A percentile compares a stretch with the other conserved stretches of the same genome.
Evolutionary conservation across 2,329 filamentous ascomycete species (phyloP).

Genomic region (Trichothecium sympodiale): DNA sequence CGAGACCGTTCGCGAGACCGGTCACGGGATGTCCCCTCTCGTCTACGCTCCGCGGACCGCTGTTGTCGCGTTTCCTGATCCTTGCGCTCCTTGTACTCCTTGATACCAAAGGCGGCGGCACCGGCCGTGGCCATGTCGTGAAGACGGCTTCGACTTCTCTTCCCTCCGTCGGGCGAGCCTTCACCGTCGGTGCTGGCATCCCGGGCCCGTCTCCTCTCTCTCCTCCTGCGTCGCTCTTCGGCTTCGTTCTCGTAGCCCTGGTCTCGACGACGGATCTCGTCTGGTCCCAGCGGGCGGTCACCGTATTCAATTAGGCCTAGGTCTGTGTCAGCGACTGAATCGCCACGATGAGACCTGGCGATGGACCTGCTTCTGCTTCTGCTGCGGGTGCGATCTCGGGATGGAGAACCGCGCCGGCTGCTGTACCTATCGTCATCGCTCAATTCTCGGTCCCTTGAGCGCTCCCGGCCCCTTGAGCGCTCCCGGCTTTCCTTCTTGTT

Average conservation of each 20-base stretch:
- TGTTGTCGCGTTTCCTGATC: slow-evolving; percentile 14
- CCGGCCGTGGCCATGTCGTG: slow-evolving; percentile 46
- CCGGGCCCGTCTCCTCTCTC: slow-evolving; percentile 25
- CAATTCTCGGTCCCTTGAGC: slow-evolving; percentile 10
- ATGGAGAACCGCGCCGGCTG: not conserved
- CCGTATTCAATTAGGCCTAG: slow-evolving; percentile 61
- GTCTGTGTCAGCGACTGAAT: slow-evolving; percentile 50
- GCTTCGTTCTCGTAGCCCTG: slow-evolving; percentile 37
- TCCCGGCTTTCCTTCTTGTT: slow-evolving; percentile 35
- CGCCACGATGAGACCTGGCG: slow-evolving; percentile 37
- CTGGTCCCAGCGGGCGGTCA: slow-evolving; percentile 40
- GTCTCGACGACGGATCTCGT: slow-evolving; percentile 21
- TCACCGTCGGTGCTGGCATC: slow-evolving; percentile 20
- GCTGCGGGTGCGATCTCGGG: slow-evolving; percentile 9
- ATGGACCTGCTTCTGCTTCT: slow-evolving; percentile 32
- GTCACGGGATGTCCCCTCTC: slow-evolving; percentile 5
- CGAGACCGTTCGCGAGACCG: slow-evolving; percentile 8
- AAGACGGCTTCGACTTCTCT: slow-evolving; percentile 43
- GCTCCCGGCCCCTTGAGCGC: slow-evolving; percentile 9
- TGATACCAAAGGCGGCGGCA: slow-evolving; percentile 52
- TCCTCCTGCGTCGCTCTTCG: slow-evolving; percentile 29
- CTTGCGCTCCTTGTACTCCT: slow-evolving; percentile 43
- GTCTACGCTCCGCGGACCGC: slow-evolving; percentile 5
- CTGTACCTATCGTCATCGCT: slow-evolving; percentile 20
- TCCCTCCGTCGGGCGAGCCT: slow-evolving; percentile 23